These are phyloP conservation scores for Dendryphion nanum DNA, from an alignment of 2,329 filamentous ascomycete species.

Conservation along the genomic window DNA sequence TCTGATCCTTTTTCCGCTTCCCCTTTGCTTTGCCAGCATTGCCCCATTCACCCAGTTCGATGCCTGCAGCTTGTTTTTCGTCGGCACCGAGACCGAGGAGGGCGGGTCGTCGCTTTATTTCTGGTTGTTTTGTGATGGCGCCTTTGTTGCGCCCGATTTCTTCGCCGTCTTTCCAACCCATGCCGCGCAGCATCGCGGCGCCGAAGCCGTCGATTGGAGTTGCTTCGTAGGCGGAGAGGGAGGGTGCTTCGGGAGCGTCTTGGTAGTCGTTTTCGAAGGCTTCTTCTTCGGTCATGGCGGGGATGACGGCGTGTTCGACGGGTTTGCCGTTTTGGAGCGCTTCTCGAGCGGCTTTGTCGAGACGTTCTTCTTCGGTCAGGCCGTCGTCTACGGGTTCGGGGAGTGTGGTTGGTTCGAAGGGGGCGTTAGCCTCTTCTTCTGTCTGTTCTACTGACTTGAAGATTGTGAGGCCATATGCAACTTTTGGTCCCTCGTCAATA, in stretches of 20 bases:
- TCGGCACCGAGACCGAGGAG: conserved; percentile 88
- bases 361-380: conserved; percentile 29
- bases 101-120: conserved; percentile 70
- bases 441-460: too few species aligned
- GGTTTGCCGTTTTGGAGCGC: conserved; percentile 43
- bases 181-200: conserved; percentile 81
- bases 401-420: too few species aligned
- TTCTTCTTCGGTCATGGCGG: conserved; percentile 55
- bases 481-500: conserved; percentile 39
- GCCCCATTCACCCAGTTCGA: conserved; percentile 75
- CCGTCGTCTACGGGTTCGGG: conserved; percentile 7
- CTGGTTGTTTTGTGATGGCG: conserved; percentile 49
- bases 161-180: conserved; percentile 85
- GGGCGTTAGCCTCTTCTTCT: conserved; percentile 5
- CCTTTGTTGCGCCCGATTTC: conserved; percentile 50
- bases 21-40: conserved; percentile 40
- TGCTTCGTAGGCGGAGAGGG: conserved; percentile 79
- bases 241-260: conserved; percentile 71
- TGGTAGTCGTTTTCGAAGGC: conserved; percentile 69
- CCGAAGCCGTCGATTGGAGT: conserved; percentile 96
- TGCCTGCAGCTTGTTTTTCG: conserved; percentile 60
- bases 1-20: conserved; percentile 48
- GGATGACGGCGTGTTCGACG: conserved; percentile 40
- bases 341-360: conserved; percentile 56
- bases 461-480: conserved; percentile 55